phyloP scores from a whole-genome alignment of 768 basidiomycete genomes.

The Pleurotus tuoliensis region DNA sequence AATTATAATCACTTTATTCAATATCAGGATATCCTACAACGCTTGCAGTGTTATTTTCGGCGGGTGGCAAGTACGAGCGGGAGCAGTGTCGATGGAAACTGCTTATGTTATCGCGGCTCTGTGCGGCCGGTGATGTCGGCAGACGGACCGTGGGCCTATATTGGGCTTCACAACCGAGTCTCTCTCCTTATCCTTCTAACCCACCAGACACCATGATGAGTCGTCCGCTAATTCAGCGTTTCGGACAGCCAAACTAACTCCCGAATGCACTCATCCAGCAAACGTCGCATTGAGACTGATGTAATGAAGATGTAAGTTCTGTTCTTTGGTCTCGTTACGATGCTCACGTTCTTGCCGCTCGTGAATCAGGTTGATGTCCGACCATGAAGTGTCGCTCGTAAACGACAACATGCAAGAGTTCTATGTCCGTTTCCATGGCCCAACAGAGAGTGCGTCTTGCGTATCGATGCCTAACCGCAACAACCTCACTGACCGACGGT shows the following conservation, averaged over 20 bases:
- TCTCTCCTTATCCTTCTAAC: slow-evolving; percentile 12
- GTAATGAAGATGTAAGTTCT: slow-evolving; percentile 92
- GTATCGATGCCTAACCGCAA: neutral
- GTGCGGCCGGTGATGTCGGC: too few species aligned
- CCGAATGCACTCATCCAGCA: slow-evolving; percentile 71
- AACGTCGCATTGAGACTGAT: slow-evolving; percentile 96
- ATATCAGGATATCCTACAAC: too few species aligned
- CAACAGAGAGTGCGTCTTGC: slow-evolving; percentile 76
- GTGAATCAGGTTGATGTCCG: slow-evolving; percentile 85
- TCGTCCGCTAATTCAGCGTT: slow-evolving; percentile 13
- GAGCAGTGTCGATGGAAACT: too few species aligned
- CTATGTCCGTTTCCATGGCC: slow-evolving; percentile 93
- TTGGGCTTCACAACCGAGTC: slow-evolving; percentile 10
- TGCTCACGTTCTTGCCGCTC: slow-evolving; percentile 9
- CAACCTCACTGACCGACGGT: slow-evolving; percentile 1
- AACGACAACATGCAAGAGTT: slow-evolving; percentile 99
- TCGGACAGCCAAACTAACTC: slow-evolving; percentile 10
- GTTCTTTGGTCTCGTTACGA: neutral
- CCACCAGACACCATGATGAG: slow-evolving; percentile 54
- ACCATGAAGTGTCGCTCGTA: slow-evolving; percentile 95
- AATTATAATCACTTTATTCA: too few species aligned
- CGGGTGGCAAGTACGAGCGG: too few species aligned
- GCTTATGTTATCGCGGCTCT: too few species aligned
- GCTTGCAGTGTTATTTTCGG: too few species aligned
- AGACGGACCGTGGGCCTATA: slow-evolving; percentile 2